phyloP scores from a whole-genome alignment of 1,284 basidiomycete species.

The Grifola frondosa region DNA sequence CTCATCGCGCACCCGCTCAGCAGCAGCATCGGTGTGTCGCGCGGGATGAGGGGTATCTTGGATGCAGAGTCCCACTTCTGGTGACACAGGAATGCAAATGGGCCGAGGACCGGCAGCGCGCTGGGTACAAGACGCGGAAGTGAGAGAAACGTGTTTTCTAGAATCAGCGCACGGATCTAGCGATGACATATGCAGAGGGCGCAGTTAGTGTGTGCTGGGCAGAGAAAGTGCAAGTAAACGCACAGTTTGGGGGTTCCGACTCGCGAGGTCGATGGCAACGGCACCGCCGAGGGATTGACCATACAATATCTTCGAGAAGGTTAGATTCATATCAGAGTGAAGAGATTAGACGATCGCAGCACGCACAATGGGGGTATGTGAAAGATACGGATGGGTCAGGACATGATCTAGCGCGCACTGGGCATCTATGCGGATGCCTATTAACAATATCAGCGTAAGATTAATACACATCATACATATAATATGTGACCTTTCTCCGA shows the following conservation, averaged over 20 bases:
- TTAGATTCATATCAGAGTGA: background rate
- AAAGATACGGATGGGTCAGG: conserved; percentile 64
- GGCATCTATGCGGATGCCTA: conserved; percentile 80
- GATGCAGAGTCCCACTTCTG: conserved; percentile 88
- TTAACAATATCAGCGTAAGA: conserved; percentile 7
- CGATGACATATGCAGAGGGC: background rate
- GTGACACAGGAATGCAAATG: conserved; percentile 81
- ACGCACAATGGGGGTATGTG: conserved; percentile 66
- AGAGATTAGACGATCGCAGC: background rate
- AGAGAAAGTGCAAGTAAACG: conserved; percentile 13
- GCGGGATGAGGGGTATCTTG: conserved; percentile 69
- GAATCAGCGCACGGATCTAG: conserved; percentile 75
- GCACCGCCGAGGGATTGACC: conserved; percentile 98
- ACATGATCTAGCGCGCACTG: conserved; percentile 81
- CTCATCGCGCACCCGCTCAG: conserved; percentile 81
- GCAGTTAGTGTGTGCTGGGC: background rate
- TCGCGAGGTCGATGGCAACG: conserved; percentile 86
- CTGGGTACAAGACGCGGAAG: conserved; percentile 79
- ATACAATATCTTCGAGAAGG: conserved; percentile 63
- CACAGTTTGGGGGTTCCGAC: conserved; percentile 73
- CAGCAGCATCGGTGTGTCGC: conserved; percentile 81
- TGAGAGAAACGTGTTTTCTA: conserved; percentile 93
- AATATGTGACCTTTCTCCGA: conserved; percentile 78
- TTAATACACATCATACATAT: conserved; percentile 7
- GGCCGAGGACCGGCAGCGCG: conserved; percentile 76